Percentiles rank a stretch among this genome's conserved stretches.
These are phyloP conservation scores for Boletus rex-veris DNA, from an alignment of 768 basidiomycete species.

Conservation along the genomic window DNA sequence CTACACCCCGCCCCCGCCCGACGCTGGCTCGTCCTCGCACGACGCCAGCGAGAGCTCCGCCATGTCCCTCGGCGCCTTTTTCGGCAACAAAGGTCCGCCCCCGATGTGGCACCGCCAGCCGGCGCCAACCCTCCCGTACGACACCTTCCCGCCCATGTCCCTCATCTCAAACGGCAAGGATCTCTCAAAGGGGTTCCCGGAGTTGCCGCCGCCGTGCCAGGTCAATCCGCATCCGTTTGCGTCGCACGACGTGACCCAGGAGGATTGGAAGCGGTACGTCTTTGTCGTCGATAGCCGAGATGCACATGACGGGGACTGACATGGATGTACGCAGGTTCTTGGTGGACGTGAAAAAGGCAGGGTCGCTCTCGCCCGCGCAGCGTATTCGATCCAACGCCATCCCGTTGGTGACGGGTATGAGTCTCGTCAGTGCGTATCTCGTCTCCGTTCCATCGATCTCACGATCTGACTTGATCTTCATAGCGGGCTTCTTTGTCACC, in stretches of 20 bases:
- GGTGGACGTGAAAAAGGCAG: constrained; percentile 34
- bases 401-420: constrained; percentile 31
- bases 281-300: no score
- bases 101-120: constrained; percentile 26
- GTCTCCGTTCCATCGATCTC: neutral
- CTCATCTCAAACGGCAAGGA: constrained; percentile 23
- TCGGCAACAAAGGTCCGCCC: constrained; percentile 26
- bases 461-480: neutral
- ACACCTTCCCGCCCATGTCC: constrained; percentile 30
- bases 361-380: constrained; percentile 34
- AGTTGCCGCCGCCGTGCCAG: constrained; percentile 38
- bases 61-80: constrained; percentile 25
- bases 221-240: constrained; percentile 46
- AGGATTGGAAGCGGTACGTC: constrained; percentile 46
- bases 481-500: constrained; percentile 22
- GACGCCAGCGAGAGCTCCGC: neutral
- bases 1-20: neutral
- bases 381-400: constrained; percentile 31
- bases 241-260: constrained; percentile 46
- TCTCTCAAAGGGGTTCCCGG: constrained; percentile 43
- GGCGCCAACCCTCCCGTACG: constrained; percentile 12
- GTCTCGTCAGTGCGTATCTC: constrained; percentile 18
- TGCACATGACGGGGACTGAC: no score
- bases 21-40: neutral
- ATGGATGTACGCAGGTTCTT: constrained; percentile 28